Conservation (phyloP, 176 grass and related monocot species). For the Cenchrus americanus region DNA sequence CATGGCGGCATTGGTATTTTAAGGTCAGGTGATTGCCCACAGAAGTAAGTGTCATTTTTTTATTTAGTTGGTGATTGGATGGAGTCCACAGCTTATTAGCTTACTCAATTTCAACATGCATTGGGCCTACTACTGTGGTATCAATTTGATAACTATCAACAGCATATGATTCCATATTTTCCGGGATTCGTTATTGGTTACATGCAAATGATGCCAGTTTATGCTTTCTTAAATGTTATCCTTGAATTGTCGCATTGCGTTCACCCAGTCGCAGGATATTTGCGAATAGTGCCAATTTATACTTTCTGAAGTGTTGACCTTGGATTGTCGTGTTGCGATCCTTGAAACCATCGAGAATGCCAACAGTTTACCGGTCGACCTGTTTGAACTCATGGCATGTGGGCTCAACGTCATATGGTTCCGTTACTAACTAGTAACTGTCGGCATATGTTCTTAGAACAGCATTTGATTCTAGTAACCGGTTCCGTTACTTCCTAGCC, state of each 20-base stretch:
- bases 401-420: background rate
- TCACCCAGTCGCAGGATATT: background rate
- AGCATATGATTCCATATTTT: constrained; percentile 19
- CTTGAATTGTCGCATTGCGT: constrained; percentile 9
- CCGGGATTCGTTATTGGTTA: background rate
- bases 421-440: background rate
- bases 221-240: background rate
- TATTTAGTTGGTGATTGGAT: constrained; percentile 17
- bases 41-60: constrained; percentile 32
- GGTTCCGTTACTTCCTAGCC: background rate
- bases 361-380: background rate
- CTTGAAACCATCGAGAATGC: background rate
- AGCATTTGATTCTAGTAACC: background rate
- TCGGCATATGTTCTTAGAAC: background rate
- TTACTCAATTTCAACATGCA: constrained; percentile 25
- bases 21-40: constrained; percentile 40
- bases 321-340: constrained; percentile 9
- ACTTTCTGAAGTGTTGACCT: constrained; percentile 10
- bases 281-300: constrained; percentile 2
- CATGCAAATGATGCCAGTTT: background rate
- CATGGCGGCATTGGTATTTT: background rate
- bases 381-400: background rate
- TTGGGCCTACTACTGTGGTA: background rate
- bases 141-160: no score
- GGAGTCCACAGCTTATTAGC: constrained; percentile 7